A percentile compares a stretch with the other conserved stretches of the same genome.
Evolutionary conservation across 441 rosid species (phyloP).

Genomic region (Erodium moschatum): DNA sequence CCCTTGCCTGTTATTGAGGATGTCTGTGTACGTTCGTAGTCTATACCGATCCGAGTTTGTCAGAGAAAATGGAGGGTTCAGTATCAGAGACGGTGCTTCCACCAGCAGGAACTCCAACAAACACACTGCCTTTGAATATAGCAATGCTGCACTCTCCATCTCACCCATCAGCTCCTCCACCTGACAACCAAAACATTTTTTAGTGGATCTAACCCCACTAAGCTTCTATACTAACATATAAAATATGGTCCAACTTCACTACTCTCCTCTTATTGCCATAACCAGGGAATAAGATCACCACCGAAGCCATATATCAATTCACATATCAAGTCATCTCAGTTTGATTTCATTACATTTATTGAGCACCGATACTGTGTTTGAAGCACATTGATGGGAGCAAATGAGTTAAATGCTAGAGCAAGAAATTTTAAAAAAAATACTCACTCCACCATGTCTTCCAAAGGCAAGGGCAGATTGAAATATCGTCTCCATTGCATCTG

Average conservation of each 20-base stretch:
- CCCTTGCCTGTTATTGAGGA: slow-evolving; percentile 54
- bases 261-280: background rate
- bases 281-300: no score
- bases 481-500: slow-evolving; percentile 90
- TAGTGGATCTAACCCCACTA: background rate
- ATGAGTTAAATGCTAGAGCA: background rate
- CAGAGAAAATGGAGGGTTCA: slow-evolving; percentile 81
- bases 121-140: slow-evolving; percentile 61
- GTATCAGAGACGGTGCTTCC: slow-evolving; percentile 78
- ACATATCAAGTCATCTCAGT: no score
- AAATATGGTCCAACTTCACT: no score
- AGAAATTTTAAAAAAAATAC: slow-evolving; percentile 20
- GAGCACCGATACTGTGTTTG: background rate
- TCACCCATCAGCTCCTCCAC: slow-evolving; percentile 71
- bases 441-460: slow-evolving; percentile 73
- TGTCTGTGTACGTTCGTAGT: slow-evolving; percentile 57
- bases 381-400: background rate
- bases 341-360: no score
- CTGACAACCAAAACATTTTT: slow-evolving; percentile 33
- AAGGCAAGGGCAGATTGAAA: slow-evolving; percentile 76
- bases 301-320: no score
- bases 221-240: background rate
- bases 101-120: slow-evolving; percentile 65
- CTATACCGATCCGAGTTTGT: slow-evolving; percentile 70
- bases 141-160: slow-evolving; percentile 45